These are phyloP conservation scores for Peniophora sp. DNA, from an alignment of 1,284 basidiomycete genomes.

Conservation along the genomic window DNA sequence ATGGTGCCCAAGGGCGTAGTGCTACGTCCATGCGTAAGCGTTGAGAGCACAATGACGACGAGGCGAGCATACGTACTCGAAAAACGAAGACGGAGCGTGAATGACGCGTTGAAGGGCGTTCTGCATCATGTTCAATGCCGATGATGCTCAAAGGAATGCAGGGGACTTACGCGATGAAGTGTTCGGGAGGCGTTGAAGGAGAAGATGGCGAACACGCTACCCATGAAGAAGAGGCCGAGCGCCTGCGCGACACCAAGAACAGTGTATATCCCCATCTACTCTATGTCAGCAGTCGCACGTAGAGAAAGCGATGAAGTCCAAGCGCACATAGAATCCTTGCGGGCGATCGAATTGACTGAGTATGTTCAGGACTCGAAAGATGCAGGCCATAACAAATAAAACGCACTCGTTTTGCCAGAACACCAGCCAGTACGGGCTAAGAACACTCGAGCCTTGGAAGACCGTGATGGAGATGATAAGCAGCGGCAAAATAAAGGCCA, in stretches of 20 bases:
- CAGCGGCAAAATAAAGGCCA: constrained; percentile 43
- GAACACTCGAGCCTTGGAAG: constrained; percentile 50
- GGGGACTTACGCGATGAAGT: no score
- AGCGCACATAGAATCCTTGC: constrained; percentile 52
- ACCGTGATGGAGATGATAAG: constrained; percentile 43
- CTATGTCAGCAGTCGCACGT: constrained; percentile 1
- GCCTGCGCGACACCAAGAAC: constrained; percentile 44
- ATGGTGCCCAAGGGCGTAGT: constrained; percentile 88
- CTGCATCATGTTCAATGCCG: no score
- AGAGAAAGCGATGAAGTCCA: constrained; percentile 26
- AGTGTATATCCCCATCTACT: constrained; percentile 63
- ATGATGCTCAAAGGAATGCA: no score
- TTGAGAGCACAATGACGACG: constrained; percentile 87
- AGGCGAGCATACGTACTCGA: constrained; percentile 60
- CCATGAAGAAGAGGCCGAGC: constrained; percentile 46
- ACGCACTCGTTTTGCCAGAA: constrained; percentile 63
- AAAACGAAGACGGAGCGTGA: constrained; percentile 38
- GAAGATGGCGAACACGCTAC: constrained; percentile 34
- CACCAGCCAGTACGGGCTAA: constrained; percentile 68
- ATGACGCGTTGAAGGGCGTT: constrained; percentile 60
- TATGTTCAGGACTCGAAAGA: not conserved
- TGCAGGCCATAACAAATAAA: not conserved
- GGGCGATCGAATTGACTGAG: constrained; percentile 41
- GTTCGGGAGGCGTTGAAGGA: no score
- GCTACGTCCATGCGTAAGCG: no score